Conservation (phyloP, 768 basidiomycete species). For the Cubamyces sp. region DNA sequence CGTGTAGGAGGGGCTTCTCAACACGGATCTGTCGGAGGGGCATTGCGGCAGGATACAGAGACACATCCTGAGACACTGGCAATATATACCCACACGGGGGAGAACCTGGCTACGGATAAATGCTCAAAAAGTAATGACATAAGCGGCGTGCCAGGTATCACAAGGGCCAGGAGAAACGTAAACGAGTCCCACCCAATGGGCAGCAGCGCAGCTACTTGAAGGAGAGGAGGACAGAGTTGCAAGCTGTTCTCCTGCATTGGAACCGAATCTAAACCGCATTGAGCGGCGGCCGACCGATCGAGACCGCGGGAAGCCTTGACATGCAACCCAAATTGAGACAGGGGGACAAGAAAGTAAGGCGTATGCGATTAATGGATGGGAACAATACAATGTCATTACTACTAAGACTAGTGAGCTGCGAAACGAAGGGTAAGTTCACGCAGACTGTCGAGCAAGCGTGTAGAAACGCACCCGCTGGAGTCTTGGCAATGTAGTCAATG, state of each 20-base stretch:
- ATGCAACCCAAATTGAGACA: conserved; percentile 6
- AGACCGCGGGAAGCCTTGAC: conserved; percentile 4
- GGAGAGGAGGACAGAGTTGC: neutral
- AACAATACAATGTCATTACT: conserved; percentile 19
- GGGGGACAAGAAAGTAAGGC: conserved; percentile 2
- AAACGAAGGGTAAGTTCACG: conserved; percentile 7
- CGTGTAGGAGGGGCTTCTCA: conserved; percentile 48
- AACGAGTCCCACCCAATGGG: conserved; percentile 13
- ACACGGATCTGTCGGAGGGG: conserved; percentile 43
- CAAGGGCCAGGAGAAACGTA: conserved; percentile 18
- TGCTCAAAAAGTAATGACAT: conserved; percentile 19
- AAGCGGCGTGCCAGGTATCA: conserved; percentile 20
- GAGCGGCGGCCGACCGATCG: conserved; percentile 9
- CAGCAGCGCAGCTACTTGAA: conserved; percentile 9
- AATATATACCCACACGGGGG: conserved; percentile 4
- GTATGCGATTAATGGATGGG: conserved; percentile 21
- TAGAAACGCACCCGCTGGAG: conserved; percentile 42
- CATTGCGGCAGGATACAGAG: conserved; percentile 5
- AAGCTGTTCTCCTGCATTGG: conserved; percentile 12
- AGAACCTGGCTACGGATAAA: conserved; percentile 10
- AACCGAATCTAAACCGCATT: conserved; percentile 9
- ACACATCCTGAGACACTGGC: neutral
- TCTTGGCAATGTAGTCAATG: conserved; percentile 94
- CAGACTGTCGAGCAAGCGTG: neutral
- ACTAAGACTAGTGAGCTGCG: conserved; percentile 29